phyloP scores from a whole-genome alignment of 257 asterid species.

The Misopates orontium region DNA sequence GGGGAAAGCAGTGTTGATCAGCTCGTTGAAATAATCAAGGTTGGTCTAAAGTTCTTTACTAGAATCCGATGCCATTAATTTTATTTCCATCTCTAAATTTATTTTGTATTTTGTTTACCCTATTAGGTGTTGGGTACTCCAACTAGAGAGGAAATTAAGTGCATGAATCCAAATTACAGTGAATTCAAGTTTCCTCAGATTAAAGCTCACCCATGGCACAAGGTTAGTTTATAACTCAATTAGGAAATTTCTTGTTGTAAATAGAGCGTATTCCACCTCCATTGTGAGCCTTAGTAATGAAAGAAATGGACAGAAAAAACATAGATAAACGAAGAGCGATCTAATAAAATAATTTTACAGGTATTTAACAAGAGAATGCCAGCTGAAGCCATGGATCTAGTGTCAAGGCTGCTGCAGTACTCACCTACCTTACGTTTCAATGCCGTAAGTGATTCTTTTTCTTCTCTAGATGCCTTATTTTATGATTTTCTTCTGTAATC shows the following conservation, averaged over 20 bases:
- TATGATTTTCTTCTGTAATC: background rate
- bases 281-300: background rate
- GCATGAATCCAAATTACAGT: constrained; percentile 59
- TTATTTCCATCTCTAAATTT: background rate
- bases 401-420: constrained; percentile 56
- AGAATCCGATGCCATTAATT: background rate
- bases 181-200: constrained; percentile 58
- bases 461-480: background rate
- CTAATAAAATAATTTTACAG: constrained; percentile 32
- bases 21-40: constrained; percentile 93
- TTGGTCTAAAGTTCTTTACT: constrained; percentile 10
- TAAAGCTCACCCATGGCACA: constrained; percentile 63
- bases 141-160: constrained; percentile 62
- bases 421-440: constrained; percentile 52
- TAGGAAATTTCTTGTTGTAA: background rate
- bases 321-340: background rate
- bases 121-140: constrained; percentile 57
- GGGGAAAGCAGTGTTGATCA: constrained; percentile 96
- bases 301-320: background rate
- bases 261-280: background rate
- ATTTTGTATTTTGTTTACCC: constrained; percentile 2
- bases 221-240: constrained; percentile 36
- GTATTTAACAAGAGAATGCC: constrained; percentile 48
- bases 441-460: constrained; percentile 37
- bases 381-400: constrained; percentile 48